Evolutionary conservation across 768 basidiomycete genomes (phyloP), one percentile per base, ranked within the genome.

Genomic region (Chlorophyllum brunneum): DNA sequence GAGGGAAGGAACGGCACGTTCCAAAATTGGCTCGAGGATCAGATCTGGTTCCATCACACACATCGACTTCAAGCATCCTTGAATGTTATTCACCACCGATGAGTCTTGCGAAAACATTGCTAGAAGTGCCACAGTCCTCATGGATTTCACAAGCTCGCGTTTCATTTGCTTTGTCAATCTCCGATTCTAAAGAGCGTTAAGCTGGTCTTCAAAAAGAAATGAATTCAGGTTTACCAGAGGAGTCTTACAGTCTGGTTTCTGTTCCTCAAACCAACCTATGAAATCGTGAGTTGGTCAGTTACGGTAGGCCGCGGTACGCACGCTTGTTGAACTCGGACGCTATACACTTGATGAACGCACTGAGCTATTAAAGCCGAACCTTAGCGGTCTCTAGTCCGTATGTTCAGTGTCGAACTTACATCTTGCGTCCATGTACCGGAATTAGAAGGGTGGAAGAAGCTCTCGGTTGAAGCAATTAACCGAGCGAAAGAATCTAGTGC

Each of bases 391-490:
- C n/a, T 15, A 45, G 27, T 10, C 9, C n/a, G 15, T 16, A 24
- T 37, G 11, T 27, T 10, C 22, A 29, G 46, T 5, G 31, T 18
- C 34, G 44, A 27, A 68, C 78, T 54, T 68, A 86, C 85, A 71
- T 88, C 85, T 46, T 76, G 69, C 3, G 90, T 90, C 86, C 90
- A 93, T 9, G 79, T 73, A 7, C 92, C 92, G 1, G 88, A 88
- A 61, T 92, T 93, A 8, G 85, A 85, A 0, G 92, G 92, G 63
- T 94, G 92, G 70, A 94, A 95, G 70, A 92, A 93, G 51, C 84
- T 85, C 66, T 95, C 93, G 23, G 84, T 88, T 4, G 90, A 91
- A 5, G 88, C 88, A 58, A 95, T 83, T 55, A 95, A 70, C 65
- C 85, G 85, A 9, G 82, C 83, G n/a, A 95, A 70, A 6, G 91